Percentiles rank a stretch among this genome's conserved stretches.
phyloP scores from a whole-genome alignment of 2,329 filamentous ascomycete genomes.

The Chaetomium strumarium region DNA sequence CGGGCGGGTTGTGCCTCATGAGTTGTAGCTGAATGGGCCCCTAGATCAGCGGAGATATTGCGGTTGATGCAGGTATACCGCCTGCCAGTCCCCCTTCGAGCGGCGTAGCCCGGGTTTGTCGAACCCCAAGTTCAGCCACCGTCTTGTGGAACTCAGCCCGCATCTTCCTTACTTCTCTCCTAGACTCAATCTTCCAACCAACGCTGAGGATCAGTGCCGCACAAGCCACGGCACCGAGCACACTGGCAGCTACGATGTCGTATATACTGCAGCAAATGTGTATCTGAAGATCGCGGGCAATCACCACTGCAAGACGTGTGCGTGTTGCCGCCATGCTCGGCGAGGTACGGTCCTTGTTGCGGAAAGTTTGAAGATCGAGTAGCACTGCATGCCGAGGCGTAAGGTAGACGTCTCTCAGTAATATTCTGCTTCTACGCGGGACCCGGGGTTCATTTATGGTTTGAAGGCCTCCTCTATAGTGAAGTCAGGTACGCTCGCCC shows the following conservation, averaged over 20 bases:
- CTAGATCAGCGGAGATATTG: not conserved
- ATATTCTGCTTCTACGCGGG: no score
- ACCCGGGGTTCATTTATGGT: no score
- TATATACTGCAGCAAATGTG: not conserved
- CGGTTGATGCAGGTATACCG: not conserved
- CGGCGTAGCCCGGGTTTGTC: not conserved
- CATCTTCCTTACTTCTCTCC: not conserved
- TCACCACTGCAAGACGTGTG: not conserved
- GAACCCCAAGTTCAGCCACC: conserved; percentile 1
- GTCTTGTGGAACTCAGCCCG: not conserved
- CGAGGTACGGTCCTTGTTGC: no score
- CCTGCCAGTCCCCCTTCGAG: not conserved
- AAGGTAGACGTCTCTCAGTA: no score
- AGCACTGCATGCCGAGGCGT: no score
- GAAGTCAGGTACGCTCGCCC: no score
- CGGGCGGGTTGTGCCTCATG: not conserved
- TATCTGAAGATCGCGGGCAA: not conserved
- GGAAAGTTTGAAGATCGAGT: no score
- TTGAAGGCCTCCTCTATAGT: no score
- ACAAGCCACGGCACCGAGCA: not conserved
- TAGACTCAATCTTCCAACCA: not conserved
- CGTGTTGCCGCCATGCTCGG: no score
- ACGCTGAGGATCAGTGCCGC: not conserved
- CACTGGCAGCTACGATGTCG: not conserved
- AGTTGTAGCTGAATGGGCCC: not conserved